Evolutionary conservation across 164 flowering plant genomes (phyloP).

Genomic region (Sextonia rubra): DNA sequence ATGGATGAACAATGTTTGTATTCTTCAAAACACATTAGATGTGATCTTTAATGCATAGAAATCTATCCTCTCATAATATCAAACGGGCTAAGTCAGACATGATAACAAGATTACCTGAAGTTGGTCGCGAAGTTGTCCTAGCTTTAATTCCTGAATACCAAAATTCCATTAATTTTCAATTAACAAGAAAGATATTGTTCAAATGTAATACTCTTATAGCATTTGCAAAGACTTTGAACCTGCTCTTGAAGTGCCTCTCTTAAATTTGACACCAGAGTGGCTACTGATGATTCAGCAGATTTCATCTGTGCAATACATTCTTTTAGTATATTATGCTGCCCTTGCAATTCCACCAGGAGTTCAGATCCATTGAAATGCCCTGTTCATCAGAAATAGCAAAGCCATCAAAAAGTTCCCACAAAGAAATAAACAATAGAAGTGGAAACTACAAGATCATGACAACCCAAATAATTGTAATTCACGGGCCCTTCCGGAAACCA

Average conservation of each 20-base stretch:
- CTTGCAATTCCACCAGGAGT: conserved; percentile 50
- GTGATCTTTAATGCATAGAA: neutral
- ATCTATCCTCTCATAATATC: neutral
- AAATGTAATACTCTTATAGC: neutral
- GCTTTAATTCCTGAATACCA: conserved; percentile 59
- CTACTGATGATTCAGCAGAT: conserved; percentile 59
- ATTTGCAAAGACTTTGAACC: conserved; percentile 33
- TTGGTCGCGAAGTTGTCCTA: conserved; percentile 56
- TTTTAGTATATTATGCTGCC: conserved; percentile 54
- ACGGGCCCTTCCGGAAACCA: too few species aligned
- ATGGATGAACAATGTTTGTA: too few species aligned
- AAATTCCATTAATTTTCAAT: neutral
- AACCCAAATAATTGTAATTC: neutral
- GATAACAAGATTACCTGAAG: conserved; percentile 49
- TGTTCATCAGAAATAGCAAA: conserved; percentile 23
- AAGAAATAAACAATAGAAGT: neutral
- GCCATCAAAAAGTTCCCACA: neutral
- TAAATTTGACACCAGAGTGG: conserved; percentile 59
- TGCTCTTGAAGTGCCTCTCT: conserved; percentile 85
- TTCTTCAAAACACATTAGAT: neutral
- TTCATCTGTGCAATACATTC: conserved; percentile 69
- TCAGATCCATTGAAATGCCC: conserved; percentile 47
- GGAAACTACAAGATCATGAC: neutral
- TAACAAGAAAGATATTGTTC: neutral
- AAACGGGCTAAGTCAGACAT: neutral